Conservation (phyloP, 2,329 filamentous ascomycete genomes). For the Periconia sp. region DNA sequence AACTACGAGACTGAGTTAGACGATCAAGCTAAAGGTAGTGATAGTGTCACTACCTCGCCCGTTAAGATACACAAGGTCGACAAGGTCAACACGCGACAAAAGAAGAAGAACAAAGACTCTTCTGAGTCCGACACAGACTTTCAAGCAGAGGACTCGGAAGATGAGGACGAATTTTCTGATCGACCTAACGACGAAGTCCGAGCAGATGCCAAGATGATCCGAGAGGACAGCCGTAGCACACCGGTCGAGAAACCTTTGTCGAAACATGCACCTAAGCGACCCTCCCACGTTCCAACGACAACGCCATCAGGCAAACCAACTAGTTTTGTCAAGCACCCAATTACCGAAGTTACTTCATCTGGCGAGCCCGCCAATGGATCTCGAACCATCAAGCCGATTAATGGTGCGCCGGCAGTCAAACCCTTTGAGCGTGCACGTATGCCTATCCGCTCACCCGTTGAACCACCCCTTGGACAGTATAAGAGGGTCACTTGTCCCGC, state of each 20-base stretch:
- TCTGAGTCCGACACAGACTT: slow-evolving; percentile 59
- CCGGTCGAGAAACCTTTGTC: slow-evolving; percentile 16
- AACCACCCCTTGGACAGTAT: slow-evolving; percentile 24
- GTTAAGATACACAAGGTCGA: slow-evolving; percentile 28
- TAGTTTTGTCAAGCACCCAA: no score
- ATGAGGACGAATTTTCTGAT: slow-evolving; percentile 31
- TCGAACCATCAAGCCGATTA: background rate
- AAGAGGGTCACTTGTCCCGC: slow-evolving; percentile 54
- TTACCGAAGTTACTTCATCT: no score
- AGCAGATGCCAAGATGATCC: slow-evolving; percentile 13
- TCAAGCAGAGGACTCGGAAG: slow-evolving; percentile 45
- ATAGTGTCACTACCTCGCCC: slow-evolving; percentile 29
- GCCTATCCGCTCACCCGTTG: slow-evolving; percentile 33
- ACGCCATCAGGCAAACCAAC: no score
- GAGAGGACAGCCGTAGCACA: slow-evolving; percentile 13
- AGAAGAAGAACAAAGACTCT: slow-evolving; percentile 34
- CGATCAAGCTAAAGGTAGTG: slow-evolving; percentile 19
- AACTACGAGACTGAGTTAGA: slow-evolving; percentile 53
- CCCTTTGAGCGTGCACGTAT: slow-evolving; percentile 38
- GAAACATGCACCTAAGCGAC: no score
- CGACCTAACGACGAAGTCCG: slow-evolving; percentile 9
- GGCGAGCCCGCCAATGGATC: no score
- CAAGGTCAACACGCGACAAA: slow-evolving; percentile 29
- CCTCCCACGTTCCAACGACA: no score
- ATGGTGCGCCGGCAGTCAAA: slow-evolving; percentile 36